phyloP scores from a whole-genome alignment of 129 eudicot species.

The Arctium lappa region DNA sequence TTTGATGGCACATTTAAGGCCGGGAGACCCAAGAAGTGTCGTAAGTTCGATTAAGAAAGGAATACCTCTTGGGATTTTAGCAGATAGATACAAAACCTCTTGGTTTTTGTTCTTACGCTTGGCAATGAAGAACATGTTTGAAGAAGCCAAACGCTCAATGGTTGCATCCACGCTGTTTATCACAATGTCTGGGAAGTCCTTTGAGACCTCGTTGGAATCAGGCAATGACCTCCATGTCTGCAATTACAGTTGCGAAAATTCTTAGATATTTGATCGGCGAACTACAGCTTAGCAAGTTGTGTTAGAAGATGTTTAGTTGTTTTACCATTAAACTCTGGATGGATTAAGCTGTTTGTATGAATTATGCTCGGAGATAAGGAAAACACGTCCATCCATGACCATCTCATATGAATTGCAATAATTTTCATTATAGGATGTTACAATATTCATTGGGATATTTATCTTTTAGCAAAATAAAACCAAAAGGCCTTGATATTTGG shows the following conservation, averaged over 20 bases:
- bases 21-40: constrained; percentile 54
- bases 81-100: constrained; percentile 70
- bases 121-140: constrained; percentile 78
- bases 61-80: constrained; percentile 60
- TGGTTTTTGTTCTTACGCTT: constrained; percentile 72
- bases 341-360: background rate
- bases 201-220: constrained; percentile 64
- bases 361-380: background rate
- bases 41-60: constrained; percentile 81
- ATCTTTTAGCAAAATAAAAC: background rate
- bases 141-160: constrained; percentile 48
- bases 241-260: background rate
- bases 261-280: background rate
- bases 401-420: background rate
- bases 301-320: background rate
- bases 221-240: constrained; percentile 84
- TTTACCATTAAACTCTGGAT: background rate
- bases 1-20: constrained; percentile 71
- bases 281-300: background rate
- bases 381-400: background rate
- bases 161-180: constrained; percentile 56
- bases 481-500: too few species aligned
- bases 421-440: too few species aligned
- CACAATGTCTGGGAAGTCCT: constrained; percentile 47
- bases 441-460: background rate